Percentiles rank a stretch among this genome's conserved stretches.
phyloP scores from a whole-genome alignment of 805 yeast species.

The Metschnikowia continentalis region DNA sequence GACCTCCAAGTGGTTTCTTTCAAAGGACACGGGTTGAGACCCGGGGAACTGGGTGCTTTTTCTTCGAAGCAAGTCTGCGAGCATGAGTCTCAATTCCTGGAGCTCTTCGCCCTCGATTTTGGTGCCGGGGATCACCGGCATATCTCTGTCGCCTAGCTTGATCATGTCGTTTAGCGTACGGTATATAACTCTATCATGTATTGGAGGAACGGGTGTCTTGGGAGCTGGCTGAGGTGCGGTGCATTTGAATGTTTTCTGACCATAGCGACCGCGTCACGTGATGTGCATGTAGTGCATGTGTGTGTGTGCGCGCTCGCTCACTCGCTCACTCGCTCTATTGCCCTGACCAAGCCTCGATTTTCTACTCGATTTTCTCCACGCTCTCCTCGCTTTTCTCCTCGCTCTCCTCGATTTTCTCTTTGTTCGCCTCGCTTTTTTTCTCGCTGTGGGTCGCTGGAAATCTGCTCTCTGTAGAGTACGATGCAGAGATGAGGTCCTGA shows the following conservation, averaged over 20 bases:
- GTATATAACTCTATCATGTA: conserved; percentile 1
- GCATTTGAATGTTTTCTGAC: not conserved
- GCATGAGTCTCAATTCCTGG: conserved; percentile 60
- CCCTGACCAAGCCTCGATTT: not conserved
- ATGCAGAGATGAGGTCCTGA: conserved; percentile 7
- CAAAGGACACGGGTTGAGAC: conserved; percentile 92
- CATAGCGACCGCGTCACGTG: not conserved
- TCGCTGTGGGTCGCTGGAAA: not conserved
- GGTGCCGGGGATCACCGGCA: conserved; percentile 86
- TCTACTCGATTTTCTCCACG: not conserved
- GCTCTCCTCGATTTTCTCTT: too few species aligned
- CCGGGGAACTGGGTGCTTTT: conserved; percentile 73
- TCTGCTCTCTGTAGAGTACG: not conserved
- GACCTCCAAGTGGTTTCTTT: conserved; percentile 63
- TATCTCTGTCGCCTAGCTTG: conserved; percentile 44
- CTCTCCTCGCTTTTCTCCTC: too few species aligned
- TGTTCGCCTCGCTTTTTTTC: not conserved
- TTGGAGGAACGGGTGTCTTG: not conserved
- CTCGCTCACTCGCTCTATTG: not conserved
- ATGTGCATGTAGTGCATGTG: not conserved
- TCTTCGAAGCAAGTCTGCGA: conserved; percentile 58
- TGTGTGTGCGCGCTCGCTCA: too few species aligned
- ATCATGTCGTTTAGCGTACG: conserved; percentile 21
- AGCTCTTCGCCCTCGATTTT: conserved; percentile 70
- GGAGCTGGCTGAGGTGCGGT: not conserved